phyloP scores from a whole-genome alignment of 306 rosid species.

The Casuarina glauca region DNA sequence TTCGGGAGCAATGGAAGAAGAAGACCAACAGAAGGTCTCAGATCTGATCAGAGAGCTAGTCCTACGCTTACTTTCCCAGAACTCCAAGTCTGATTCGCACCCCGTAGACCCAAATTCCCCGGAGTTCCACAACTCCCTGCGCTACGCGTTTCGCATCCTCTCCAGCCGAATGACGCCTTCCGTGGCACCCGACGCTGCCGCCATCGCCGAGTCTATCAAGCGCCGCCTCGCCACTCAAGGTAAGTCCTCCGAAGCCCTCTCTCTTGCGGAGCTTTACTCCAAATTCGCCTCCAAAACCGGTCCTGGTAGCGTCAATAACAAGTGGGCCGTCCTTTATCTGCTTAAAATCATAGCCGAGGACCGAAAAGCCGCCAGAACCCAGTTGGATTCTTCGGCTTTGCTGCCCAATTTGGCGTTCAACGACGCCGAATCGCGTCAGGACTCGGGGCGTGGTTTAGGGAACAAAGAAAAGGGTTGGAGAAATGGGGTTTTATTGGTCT shows the following conservation, averaged over 20 bases:
- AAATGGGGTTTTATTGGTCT: constrained; percentile 67
- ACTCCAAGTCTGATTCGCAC: constrained; percentile 41
- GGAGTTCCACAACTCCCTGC: constrained; percentile 58
- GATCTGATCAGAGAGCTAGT: constrained; percentile 89
- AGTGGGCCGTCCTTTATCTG: constrained; percentile 85
- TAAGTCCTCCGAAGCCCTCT: constrained; percentile 86
- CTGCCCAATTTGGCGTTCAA: constrained; percentile 55
- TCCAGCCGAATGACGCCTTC: constrained; percentile 79
- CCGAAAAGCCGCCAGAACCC: constrained; percentile 38
- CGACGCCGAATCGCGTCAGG: constrained; percentile 37
- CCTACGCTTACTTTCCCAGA: constrained; percentile 60
- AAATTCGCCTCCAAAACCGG: constrained; percentile 70
- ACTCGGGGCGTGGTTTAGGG: constrained; percentile 25
- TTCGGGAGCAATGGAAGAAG: constrained; percentile 67
- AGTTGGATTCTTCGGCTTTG: constrained; percentile 49
- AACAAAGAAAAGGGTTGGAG: constrained; percentile 49
- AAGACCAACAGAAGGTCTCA: constrained; percentile 70
- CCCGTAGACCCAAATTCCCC: constrained; percentile 47
- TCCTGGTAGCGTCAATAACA: constrained; percentile 73
- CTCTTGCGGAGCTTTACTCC: constrained; percentile 80
- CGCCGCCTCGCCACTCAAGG: constrained; percentile 88
- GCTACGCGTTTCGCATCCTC: constrained; percentile 84
- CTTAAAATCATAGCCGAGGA: constrained; percentile 76
- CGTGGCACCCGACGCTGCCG: constrained; percentile 78
- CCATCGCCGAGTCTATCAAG: constrained; percentile 86